Base-by-base conservation (phyloP, 306 rosid genomes). In the Pterocarpus santalinus region DNA sequence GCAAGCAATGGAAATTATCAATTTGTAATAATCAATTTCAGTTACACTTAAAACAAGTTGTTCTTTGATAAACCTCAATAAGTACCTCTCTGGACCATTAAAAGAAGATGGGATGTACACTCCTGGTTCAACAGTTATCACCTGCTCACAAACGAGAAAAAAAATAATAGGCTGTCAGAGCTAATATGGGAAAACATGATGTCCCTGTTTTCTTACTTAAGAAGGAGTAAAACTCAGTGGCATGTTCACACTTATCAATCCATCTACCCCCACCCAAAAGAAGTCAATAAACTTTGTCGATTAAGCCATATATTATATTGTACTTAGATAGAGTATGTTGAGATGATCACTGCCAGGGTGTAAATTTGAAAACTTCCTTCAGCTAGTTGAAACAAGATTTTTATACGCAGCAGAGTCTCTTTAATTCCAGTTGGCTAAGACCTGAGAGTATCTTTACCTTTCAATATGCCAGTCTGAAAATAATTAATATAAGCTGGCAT, bases 121-220 rank as follows among this genome's bases (percentile, higher is more conserved):
- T 76, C 97, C 97, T 1, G 97, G 99, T 82, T 95, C 99, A 87
- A 95, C 89, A 70, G 99, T 89, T 87, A 95, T 93, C 62, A 95
- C 92, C 97, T 95, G 88, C 80, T 43, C 88, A 69, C 17, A 79
- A 68, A 75, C 65, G 70, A 81, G 53, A 41, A 57, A 84, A 65
- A 49, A 63, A 70, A 70, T 33, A 79, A 32, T 35, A 68, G 17
- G 32, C 10, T 64, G 7, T 80, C 56, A 81, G 41, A 81, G 41
- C 44, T 55, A 72, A 72, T 80, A 46, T 0, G 10, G 64, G 32
- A 62, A 69, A 14, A 66, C 49, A 69, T 11, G 17, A 65, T 60
- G 69, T 73, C 65, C 28, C 52, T 47, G 75, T 65, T 17, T 28
- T 38, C 53, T 32, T 52, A 44, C 33, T 61, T 22, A 32, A 73